A percentile compares a stretch with the other conserved stretches of the same genome.
phyloP scores from a whole-genome alignment of 2,329 filamentous ascomycete species.

The Trichoderma harzianum region DNA sequence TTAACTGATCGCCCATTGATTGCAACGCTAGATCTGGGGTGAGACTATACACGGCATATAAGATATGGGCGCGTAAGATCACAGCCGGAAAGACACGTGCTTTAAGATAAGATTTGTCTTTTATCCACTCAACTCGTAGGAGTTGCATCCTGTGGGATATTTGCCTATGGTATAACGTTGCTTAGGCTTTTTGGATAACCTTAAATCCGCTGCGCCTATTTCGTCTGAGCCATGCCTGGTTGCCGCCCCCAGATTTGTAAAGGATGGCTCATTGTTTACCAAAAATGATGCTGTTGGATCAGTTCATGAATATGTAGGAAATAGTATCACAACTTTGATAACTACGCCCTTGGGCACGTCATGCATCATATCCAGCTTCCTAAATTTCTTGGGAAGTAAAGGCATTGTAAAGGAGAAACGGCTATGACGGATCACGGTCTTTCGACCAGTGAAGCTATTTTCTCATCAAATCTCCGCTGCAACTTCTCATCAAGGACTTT shows the following conservation, averaged over 20 bases:
- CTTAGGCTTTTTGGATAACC: constrained; percentile 1
- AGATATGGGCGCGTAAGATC: background rate
- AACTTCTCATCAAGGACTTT: background rate
- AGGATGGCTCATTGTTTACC: background rate
- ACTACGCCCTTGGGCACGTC: background rate
- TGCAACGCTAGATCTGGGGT: background rate
- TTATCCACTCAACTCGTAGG: background rate
- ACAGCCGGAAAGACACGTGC: background rate
- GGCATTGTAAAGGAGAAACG: background rate
- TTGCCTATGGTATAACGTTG: background rate
- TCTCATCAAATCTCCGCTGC: background rate
- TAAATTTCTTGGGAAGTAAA: background rate
- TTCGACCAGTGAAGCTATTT: background rate
- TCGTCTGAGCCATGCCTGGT: background rate
- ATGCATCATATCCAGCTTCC: background rate
- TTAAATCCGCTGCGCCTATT: background rate
- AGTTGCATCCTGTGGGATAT: background rate
- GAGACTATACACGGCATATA: background rate
- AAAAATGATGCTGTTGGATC: background rate
- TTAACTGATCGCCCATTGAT: background rate
- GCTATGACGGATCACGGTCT: background rate
- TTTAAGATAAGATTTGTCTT: background rate
- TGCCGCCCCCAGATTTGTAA: background rate
- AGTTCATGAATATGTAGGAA: background rate
- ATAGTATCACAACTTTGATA: background rate